These are phyloP conservation scores for Modicella reniformis DNA, from an alignment of 371 early-diverging fungal species.

Conservation along the genomic window DNA sequence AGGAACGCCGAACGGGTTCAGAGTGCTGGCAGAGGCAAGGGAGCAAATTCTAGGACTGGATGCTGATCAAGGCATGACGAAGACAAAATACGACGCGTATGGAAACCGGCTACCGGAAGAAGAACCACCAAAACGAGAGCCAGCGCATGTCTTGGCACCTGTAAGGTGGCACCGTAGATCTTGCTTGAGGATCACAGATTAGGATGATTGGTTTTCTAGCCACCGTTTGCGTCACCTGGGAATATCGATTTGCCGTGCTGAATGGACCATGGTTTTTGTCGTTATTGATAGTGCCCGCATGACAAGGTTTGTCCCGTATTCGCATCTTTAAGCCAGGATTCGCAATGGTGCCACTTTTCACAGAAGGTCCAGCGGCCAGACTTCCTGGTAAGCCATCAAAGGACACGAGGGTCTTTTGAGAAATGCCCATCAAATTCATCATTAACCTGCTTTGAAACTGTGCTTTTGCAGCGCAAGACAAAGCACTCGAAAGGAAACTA, in stretches of 20 bases:
- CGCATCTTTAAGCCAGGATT: slow-evolving; percentile 54
- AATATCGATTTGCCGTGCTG: background rate
- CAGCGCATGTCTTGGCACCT: slow-evolving; percentile 73
- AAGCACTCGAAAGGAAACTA: slow-evolving; percentile 75
- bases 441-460: background rate
- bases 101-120: slow-evolving; percentile 33
- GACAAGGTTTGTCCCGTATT: slow-evolving; percentile 77
- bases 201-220: background rate
- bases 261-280: background rate
- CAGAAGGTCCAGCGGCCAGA: slow-evolving; percentile 80
- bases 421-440: background rate
- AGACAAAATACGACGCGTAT: slow-evolving; percentile 38
- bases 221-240: background rate
- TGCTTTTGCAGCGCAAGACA: slow-evolving; percentile 69
- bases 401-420: background rate
- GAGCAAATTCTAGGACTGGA: slow-evolving; percentile 70
- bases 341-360: slow-evolving; percentile 87
- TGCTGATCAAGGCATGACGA: slow-evolving; percentile 17
- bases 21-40: slow-evolving; percentile 77
- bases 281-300: slow-evolving; percentile 76
- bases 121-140: slow-evolving; percentile 24
- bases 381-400: slow-evolving; percentile 60
- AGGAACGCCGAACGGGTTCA: slow-evolving; percentile 85
- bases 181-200: background rate
- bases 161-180: slow-evolving; percentile 56